Evolutionary conservation across 139 green algal species (phyloP), one percentile per base, ranked within the genome.

Genomic region (Closterium sp.): DNA sequence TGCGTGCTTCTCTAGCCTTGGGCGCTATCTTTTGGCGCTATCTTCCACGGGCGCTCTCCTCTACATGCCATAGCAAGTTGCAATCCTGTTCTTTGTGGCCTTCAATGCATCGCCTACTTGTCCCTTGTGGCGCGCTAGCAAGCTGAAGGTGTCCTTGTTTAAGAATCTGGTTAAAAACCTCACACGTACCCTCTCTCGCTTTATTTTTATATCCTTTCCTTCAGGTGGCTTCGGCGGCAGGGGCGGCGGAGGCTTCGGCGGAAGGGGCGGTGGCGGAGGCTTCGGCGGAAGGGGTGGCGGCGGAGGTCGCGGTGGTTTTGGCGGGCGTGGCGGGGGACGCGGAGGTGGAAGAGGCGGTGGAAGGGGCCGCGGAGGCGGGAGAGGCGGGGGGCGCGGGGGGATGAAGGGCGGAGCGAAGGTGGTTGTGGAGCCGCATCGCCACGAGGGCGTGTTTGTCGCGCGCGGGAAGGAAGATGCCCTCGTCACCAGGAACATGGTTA

Each of bases 401-500:
- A 98, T 98, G 96, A 97, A 95, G 91, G 98, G 98, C 36, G 97
- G 97, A 33, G 94, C 97, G 55, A 97, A 97, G 95, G 96, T 98
- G 2, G 93, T 98, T 5, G 96, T 99, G 21, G 98, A 99, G 95
- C 87, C 92, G 16, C 98, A 99, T 94, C 95, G 98, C 38, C 98
- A 99, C 94, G 97, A 97, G 10, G 98, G 98, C 31, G 95, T 99
- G 19, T 99, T 99, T 96, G 98, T 99, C 84, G 98, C 98, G 0
- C 95, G 98, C 43, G 98, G 98, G 90, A 99, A 99, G 96, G 97
- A 99, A 95, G 97, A 99, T 86, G 96, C 97, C 1, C 96, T 99
- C 16, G 97, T 99, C 30, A 99, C 98, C 21, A 96, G 96, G 83
- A 99, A 99, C 96, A 94, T 99, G 90, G 98, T 98, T 16, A 96